phyloP scores from a whole-genome alignment of 2,329 filamentous ascomycete species.

The Didymella pomorum region DNA sequence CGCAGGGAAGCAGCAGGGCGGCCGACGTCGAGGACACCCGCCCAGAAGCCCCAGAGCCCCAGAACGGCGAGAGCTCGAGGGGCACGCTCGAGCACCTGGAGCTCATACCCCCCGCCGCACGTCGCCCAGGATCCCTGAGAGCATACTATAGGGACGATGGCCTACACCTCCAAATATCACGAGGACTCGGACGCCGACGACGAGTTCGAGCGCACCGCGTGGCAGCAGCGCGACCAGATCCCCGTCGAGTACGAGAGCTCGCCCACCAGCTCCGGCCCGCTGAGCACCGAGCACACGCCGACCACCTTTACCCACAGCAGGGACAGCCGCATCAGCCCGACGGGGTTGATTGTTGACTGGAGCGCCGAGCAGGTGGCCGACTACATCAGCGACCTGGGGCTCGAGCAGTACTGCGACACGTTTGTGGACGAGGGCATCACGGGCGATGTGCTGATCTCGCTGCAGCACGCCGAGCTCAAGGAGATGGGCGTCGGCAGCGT shows the following conservation, averaged over 20 bases:
- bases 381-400: conserved; percentile 80
- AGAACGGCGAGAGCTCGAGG: background rate
- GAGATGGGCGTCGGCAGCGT: conserved; percentile 94
- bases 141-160: no score
- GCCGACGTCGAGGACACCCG: background rate
- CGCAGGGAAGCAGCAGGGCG: background rate
- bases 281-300: conserved; percentile 77
- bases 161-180: conserved; percentile 65
- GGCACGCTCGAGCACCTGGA: background rate
- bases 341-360: conserved; percentile 81
- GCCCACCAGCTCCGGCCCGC: conserved; percentile 75
- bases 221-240: conserved; percentile 66
- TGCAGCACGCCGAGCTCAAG: conserved; percentile 92
- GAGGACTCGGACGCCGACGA: conserved; percentile 78
- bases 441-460: conserved; percentile 85
- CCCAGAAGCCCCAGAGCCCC: background rate
- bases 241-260: conserved; percentile 72
- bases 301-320: conserved; percentile 75
- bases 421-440: conserved; percentile 94
- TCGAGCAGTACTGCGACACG: conserved; percentile 81
- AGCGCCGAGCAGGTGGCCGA: conserved; percentile 88
- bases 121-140: no score
- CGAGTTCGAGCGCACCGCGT: conserved; percentile 79
- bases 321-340: conserved; percentile 71
- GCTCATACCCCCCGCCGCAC: no score